Evolutionary conservation across 805 yeast species (phyloP), one percentile per base, ranked within the genome.

Genomic region (Wickerhamiella domercqiae): DNA sequence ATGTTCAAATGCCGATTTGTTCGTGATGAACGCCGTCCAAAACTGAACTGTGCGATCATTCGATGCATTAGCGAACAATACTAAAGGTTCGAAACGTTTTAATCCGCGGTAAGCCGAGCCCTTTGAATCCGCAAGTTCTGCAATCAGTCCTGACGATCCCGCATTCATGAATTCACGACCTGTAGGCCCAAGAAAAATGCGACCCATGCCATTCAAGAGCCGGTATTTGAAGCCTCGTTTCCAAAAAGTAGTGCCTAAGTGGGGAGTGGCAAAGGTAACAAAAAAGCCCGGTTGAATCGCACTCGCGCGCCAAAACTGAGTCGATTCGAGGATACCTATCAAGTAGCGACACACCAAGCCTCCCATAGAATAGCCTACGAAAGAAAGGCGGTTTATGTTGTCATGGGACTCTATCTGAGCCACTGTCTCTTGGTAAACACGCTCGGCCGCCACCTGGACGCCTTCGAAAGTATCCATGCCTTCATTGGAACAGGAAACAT

Each of bases 21-120:
- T 66, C 2, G 90, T 68, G 41, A 86, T 78, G 55, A 64, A 84
- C 0, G 93, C 67, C 0, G 96, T 81, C 57, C 73, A 79, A 54
- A 82, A 87, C 13, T 86, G 76, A 4, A 86, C 97, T 0, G 93
- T 70, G 42, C 95, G 65, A 55, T 86, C 97, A 51, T 81, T 77
- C 36, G 74, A 66, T 17, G 76, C 69, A 57, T 87, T 86, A 7
- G 94, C 82, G 39, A 82, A 60, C 2, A 73, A 54, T 2, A 71
- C 59, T 37, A 78, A 66, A 39, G 67, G 64, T 41, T 73, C 59
- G 54, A 86, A 86, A 39, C 47, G 51, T 4, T 49, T 42, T 36
- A 84, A 62, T 0, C 80, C 90, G 37, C 66, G 55, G 35, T 60
- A 57, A 49, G 66, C 84, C 5, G 48, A 15, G 53, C 50, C 35